Evolutionary conservation across 768 basidiomycete species (phyloP).

Genomic region (Agaricus blazei): DNA sequence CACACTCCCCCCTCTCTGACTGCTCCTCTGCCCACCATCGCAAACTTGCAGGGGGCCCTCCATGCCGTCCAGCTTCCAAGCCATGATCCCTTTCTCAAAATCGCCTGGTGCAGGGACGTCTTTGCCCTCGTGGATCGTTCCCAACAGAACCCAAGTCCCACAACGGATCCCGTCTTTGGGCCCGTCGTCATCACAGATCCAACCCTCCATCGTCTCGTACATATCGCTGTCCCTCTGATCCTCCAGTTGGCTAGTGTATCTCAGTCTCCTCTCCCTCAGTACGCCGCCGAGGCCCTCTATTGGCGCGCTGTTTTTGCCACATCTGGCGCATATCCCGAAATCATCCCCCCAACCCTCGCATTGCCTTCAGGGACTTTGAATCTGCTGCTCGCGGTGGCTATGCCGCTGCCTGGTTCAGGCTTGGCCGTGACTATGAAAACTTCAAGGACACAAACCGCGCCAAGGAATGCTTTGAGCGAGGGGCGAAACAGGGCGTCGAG

Average conservation of each 20-base stretch:
- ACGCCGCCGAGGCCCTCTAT: conserved; percentile 57
- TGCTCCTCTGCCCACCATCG: conserved; percentile 61
- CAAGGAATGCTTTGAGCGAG: conserved; percentile 82
- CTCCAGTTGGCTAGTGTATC: conserved; percentile 43
- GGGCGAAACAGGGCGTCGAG: conserved; percentile 67
- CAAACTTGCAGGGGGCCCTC: conserved; percentile 49
- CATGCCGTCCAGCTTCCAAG: conserved; percentile 46
- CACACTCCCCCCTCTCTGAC: conserved; percentile 58
- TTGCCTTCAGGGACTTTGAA: conserved; percentile 90
- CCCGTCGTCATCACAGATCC: conserved; percentile 55
- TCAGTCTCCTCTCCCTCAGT: conserved; percentile 3
- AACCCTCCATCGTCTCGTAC: conserved; percentile 51
- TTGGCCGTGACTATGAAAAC: conserved; percentile 89
- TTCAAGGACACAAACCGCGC: conserved; percentile 74
- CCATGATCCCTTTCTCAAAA: conserved; percentile 54
- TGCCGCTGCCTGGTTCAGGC: conserved; percentile 81
- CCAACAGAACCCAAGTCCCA: conserved; percentile 17
- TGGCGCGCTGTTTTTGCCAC: conserved; percentile 71
- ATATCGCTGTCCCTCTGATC: conserved; percentile 61
- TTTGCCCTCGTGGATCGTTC: conserved; percentile 71
- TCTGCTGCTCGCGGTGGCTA: conserved; percentile 74
- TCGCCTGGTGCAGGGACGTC: conserved; percentile 83
- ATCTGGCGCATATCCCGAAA: conserved; percentile 65
- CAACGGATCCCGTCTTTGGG: conserved; percentile 42
- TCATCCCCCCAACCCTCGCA: conserved; percentile 60